Base-by-base conservation (phyloP, 805 yeast species). In the Zygosaccharomyces lentus region DNA sequence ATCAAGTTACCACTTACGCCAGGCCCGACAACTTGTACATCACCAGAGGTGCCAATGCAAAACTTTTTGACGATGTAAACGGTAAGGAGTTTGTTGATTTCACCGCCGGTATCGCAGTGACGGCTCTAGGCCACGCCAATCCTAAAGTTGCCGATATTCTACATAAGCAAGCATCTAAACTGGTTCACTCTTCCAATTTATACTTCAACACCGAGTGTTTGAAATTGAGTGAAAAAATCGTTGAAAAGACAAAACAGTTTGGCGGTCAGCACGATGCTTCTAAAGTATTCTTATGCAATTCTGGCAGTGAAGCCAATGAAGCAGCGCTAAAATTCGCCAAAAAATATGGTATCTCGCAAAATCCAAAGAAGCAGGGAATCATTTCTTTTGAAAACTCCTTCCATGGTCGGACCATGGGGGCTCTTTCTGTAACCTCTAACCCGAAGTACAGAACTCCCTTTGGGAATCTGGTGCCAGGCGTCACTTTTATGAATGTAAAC, bases 391-490 rank as follows among this genome's bases (percentile, higher is more conserved):
- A 82, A 55, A 81, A 84, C 54, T 83, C 96, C 1, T 93, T 93
- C 76, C 99, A 93, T 62, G 99, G 99, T 32, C 80, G 99, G 64
- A 80, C 97, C 1, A 77, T 87, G 82, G 99, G 99, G 38, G 86
- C 98, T 0, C 72, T 93, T 40, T 78, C 95, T 1, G 95, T 90
- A 6, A 93, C 99, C 0, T 87, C 95, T 53, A 93, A 90, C 65
- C 83, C 87, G 23, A 93, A 93, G 64, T 93, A 93, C 65, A 96
- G 91, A 72, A 76, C 74, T 35, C 98, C 98, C 9, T 93, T 89
- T 62, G 76, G 84, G 1, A 96, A 97, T 7, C 72, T 93, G 71
- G 76, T 93, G n/a, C 96, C 96, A 9, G 95, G 96, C 9, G 85
- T 89, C 44, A 60, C 67, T 6, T 62, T 77, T 34, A 56, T 71